Percentiles rank a stretch among this genome's conserved stretches.
Evolutionary conservation across 805 yeast genomes (phyloP).

Genomic region (Jamesozyma jinghongensis): DNA sequence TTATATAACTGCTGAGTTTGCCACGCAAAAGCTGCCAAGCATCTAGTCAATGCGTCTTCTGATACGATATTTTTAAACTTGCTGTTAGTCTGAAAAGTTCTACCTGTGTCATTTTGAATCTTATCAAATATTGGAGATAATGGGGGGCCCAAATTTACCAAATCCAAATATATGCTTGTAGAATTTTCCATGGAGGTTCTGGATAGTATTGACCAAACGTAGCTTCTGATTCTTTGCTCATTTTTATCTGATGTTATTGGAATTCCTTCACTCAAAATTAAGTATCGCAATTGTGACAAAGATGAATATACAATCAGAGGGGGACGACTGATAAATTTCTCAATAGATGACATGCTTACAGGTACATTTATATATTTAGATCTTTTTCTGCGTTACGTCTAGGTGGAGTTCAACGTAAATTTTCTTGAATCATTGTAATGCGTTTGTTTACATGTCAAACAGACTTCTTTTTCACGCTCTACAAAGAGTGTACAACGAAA

Average conservation of each 20-base stretch:
- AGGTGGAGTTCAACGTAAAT: too few species aligned
- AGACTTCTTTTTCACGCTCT: too few species aligned
- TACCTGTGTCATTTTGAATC: slow-evolving; percentile 75
- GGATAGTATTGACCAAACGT: slow-evolving; percentile 73
- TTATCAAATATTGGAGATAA: slow-evolving; percentile 45
- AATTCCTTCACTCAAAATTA: slow-evolving; percentile 17
- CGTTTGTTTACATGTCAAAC: too few species aligned
- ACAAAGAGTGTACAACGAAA: too few species aligned
- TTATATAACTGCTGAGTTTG: slow-evolving; percentile 21
- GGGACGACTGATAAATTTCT: slow-evolving; percentile 16
- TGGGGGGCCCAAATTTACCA: slow-evolving; percentile 50
- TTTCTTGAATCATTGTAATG: too few species aligned
- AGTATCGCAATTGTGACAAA: slow-evolving; percentile 21
- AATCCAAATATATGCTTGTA: slow-evolving; percentile 44
- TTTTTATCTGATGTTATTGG: slow-evolving; percentile 8
- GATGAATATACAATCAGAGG: slow-evolving; percentile 23
- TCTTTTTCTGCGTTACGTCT: not conserved
- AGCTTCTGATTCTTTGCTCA: slow-evolving; percentile 36
- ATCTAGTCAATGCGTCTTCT: slow-evolving; percentile 59
- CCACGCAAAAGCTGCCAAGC: slow-evolving; percentile 66
- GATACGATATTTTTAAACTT: slow-evolving; percentile 54
- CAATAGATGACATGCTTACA: slow-evolving; percentile 12
- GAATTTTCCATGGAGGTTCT: slow-evolving; percentile 48
- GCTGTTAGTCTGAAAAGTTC: slow-evolving; percentile 72
- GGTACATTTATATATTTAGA: not conserved